Evolutionary conservation across 2,329 filamentous ascomycete genomes (phyloP), one percentile per base, ranked within the genome.

Genomic region (Pleoardoris graminearum): DNA sequence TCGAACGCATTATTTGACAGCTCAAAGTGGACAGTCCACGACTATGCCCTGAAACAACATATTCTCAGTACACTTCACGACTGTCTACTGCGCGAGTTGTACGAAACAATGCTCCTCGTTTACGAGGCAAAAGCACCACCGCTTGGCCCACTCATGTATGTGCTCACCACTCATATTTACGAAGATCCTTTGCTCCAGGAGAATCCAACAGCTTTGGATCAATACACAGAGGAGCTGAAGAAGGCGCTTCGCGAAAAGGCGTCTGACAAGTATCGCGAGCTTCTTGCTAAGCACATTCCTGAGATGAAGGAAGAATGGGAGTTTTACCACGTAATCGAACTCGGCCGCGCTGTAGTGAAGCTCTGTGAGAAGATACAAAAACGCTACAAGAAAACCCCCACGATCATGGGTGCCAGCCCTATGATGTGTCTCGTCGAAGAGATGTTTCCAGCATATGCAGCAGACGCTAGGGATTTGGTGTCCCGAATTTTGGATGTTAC

Each of bases 331-430:
- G 88, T 97, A 51, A 91, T 97, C 53, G 85, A 92, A 67, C 83
- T 99, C 21, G 91, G 92, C 14, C 90, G 94, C 69, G 85, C 86
- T 0, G 90, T 97, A 4, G 87, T 91, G 43, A 91, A 90, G 60
- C 80, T 97, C 27, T 90, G 89, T 58, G 87, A 96, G 65, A 90
- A 88, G 69, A 95, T 97, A 46, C 88, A 91, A 72, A 97, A 97
- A 76, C 85, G 93, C 43, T 99, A 96, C 74, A 85, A 85, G 63
- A 93, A 89, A 64, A 94, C 88, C 53, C 90, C 90, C 0, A 87
- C 91, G 57, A 89, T 97, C 53, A 88, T 96, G 85, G 91, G 91
- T 23, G 82, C 85, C 16, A 84, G 82, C 52, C 84, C 83, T 11
- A 75, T 85, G 62, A 85, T 83, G 41, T 88, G 94, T 30, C 79